Evolutionary conservation across 2,329 filamentous ascomycete species (phyloP), one percentile per base, ranked within the genome.

Genomic region (Pseudodiploospora longispora): DNA sequence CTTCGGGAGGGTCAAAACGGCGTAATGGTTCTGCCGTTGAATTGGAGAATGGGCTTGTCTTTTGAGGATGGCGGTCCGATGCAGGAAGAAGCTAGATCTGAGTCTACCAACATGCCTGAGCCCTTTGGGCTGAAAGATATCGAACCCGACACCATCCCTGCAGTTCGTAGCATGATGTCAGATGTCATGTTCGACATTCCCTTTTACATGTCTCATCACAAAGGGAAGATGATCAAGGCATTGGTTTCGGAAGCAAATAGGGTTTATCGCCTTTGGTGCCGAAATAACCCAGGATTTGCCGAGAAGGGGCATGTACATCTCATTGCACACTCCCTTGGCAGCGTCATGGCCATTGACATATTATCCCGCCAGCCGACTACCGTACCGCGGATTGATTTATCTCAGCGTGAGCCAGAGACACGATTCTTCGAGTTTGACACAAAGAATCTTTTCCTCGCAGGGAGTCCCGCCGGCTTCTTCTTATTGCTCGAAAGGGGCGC

Each of bases 171-270:
- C 58, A 81, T 98, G 59, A 94, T 98, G 49, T 94, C 87, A 36
- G 93, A 98, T 61, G 88, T 98, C 55, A 96, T 98, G 88, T 83
- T 97, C 40, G 93, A 98, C 60, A 91, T 98, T 40, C 93, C 93
- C 0, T 97, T 95, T 60, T 98, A 97, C 66, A 83, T 98, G 67
- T 97, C 91, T 0, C 86, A 94, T 47, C 91, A 97, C 65, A 95
- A 97, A 57, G 79, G 83, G 4, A 95, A 89, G 63, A 97, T 98
- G 90, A 85, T 95, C 41, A 76, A 83, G 36, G 90, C 93, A 1
- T 82, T 96, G 39, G 83, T 95, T 35, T 77, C 76, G 47, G 93
- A 98, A 67, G 91, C 93, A 6, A 98, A 98, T 58, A 80, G 91
- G 5, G 87, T 98, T n/a, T 97, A 95, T 60, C 80, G 86, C 12